Evolutionary conservation across 176 grass and related monocot species (phyloP), one percentile per base, ranked within the genome.

Genomic region (Neostapfia colusana): DNA sequence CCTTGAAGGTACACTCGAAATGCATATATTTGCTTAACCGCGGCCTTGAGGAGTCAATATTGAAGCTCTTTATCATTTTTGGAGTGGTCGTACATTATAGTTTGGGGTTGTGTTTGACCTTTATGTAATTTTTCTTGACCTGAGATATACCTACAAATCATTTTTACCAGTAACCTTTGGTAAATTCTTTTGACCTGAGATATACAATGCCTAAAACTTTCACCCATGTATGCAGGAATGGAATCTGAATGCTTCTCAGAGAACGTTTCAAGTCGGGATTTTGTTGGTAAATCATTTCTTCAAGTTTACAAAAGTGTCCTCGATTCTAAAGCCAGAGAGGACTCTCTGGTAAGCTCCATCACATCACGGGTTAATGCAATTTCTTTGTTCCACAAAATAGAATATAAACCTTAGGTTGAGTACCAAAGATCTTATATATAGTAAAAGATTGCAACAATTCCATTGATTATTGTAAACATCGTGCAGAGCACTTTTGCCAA

Each of bases 291-390:
- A 76, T 5, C 81, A 25, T 91, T 93, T 74, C 84, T 97, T 6
- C 88, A 91, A 58, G 84, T 85, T n/a, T 74, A 91, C 81, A 97
- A 89, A 75, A 86, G 81, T 51, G 75, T 93, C 17, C 83, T 97
- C 44, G 85, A 89, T 70, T 91, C 86, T 0, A 93, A 97, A 88
- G 69, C 91, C 24, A 81, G 20, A 4, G 94, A 97, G 70, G 94
- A 97, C 75, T 89, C 81, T 17, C 48, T 97, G 68, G 94, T 97
- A 91, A 85, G 51, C 66, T 59, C 56, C 75, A 18, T 70, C 70
- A 56, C 51, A 79, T 40, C 34, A 9, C 20, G 16, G 39, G 51
- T 36, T 18, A 14, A 37, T 42, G 27, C 8, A 68, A 44, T 35
- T 14, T 6, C 21, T 38, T 7, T 10, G 4, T 57, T 57, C 23